phyloP scores from a whole-genome alignment of 495 filamentous ascomycete genomes.

The Xylona heveae region DNA sequence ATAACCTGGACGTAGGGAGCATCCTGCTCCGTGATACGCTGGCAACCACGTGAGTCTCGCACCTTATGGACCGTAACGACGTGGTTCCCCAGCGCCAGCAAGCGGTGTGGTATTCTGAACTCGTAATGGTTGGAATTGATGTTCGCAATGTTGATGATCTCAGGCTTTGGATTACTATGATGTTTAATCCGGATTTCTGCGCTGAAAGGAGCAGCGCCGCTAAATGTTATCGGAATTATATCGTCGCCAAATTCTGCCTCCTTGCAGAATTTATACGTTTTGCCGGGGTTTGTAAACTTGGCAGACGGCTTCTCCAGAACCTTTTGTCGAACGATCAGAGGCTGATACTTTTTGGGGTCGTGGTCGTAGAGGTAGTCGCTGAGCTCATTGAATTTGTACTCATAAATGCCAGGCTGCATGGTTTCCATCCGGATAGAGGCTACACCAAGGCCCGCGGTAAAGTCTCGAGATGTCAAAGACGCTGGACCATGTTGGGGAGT shows the following conservation, averaged over 20 bases:
- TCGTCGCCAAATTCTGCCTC: slow-evolving; percentile 63
- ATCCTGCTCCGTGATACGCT: slow-evolving; percentile 42
- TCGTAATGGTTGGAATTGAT: slow-evolving; percentile 54
- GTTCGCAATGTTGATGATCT: slow-evolving; percentile 54
- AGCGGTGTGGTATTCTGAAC: slow-evolving; percentile 60
- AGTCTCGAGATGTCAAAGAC: slow-evolving; percentile 35
- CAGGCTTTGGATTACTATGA: slow-evolving; percentile 54
- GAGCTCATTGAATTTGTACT: slow-evolving; percentile 64
- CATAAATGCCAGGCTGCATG: slow-evolving; percentile 53
- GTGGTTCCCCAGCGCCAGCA: slow-evolving; percentile 67
- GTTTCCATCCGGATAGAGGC: slow-evolving; percentile 72
- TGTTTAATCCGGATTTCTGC: slow-evolving; percentile 86
- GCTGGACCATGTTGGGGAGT: slow-evolving; percentile 38
- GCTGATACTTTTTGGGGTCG: slow-evolving; percentile 26
- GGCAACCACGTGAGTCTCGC: slow-evolving; percentile 66
- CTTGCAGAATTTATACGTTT: slow-evolving; percentile 86
- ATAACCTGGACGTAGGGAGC: slow-evolving; percentile 59
- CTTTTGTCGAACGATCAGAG: slow-evolving; percentile 53
- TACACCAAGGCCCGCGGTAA: slow-evolving; percentile 48
- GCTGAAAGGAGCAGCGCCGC: slow-evolving; percentile 70
- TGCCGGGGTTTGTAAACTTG: slow-evolving; percentile 65
- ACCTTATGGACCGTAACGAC: slow-evolving; percentile 73
- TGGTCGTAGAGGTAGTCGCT: slow-evolving; percentile 69
- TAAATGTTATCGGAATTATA: slow-evolving; percentile 62
- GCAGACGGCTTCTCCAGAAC: slow-evolving; percentile 68